phyloP scores from a whole-genome alignment of 495 filamentous ascomycete genomes.

The Staphylotrichum longicolle region DNA sequence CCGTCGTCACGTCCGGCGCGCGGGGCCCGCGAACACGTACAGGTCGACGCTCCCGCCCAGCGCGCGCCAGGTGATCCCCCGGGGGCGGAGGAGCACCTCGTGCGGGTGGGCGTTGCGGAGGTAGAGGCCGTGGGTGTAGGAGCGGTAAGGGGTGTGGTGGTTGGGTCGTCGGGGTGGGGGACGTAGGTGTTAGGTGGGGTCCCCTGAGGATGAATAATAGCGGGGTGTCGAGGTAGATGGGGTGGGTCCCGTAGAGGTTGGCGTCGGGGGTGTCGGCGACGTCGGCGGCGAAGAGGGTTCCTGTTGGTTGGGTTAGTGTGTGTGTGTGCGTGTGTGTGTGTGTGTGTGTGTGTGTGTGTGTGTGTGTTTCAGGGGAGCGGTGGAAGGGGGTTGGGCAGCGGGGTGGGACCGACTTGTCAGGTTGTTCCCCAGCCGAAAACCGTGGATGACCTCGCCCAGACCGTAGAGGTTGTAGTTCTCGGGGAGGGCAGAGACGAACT shows the following conservation, averaged over 20 bases:
- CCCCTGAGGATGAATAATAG: conserved; percentile 29
- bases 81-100: conserved; percentile 63
- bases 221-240: conserved; percentile 82
- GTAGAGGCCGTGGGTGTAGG: conserved; percentile 79
- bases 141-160: conserved; percentile 54
- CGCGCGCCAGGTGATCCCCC: conserved; percentile 75
- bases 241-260: conserved; percentile 81
- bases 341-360: too few relatives aligned
- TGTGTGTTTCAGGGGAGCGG: too few relatives aligned
- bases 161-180: conserved; percentile 49
- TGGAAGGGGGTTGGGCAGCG: too few relatives aligned
- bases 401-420: conserved; percentile 58
- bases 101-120: conserved; percentile 76
- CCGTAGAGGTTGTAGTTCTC: conserved; percentile 77
- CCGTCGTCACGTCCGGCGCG: conserved; percentile 65
- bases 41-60: conserved; percentile 79
- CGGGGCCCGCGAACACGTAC: conserved; percentile 76
- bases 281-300: conserved; percentile 64
- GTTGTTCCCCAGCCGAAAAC: conserved; percentile 68
- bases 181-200: conserved; percentile 45
- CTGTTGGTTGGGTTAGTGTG: background rate
- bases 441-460: conserved; percentile 75
- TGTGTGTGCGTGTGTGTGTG: too few relatives aligned
- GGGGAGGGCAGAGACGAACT: conserved; percentile 68
- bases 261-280: conserved; percentile 59